Percentiles rank a stretch among this genome's conserved stretches.
These are phyloP conservation scores for Amaranthus palmeri DNA, from an alignment of 148 eudicot genomes.

Conservation along the genomic window DNA sequence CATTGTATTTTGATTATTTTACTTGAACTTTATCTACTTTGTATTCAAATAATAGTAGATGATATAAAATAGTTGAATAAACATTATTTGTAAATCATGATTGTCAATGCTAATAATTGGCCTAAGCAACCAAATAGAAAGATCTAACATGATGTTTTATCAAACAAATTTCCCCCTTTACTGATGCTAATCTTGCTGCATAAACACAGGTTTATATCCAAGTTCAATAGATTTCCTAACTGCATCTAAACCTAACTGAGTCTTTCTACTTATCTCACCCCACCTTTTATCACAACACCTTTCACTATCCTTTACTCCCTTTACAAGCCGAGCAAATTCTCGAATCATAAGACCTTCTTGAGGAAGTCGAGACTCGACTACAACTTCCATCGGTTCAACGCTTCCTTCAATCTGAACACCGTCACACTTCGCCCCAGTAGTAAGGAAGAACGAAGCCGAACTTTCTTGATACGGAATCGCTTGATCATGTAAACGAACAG, in stretches of 20 bases:
- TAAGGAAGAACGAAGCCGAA: constrained; percentile 19
- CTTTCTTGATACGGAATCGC: constrained; percentile 38
- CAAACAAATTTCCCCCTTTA: background rate
- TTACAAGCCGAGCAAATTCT: constrained; percentile 34
- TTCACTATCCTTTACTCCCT: constrained; percentile 21
- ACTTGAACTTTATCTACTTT: too few relatives aligned
- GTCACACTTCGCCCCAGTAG: constrained; percentile 13
- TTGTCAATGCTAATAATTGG: background rate
- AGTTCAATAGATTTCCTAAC: constrained; percentile 35
- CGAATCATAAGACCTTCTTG: constrained; percentile 44
- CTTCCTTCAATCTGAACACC: constrained; percentile 3
- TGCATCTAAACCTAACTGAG: constrained; percentile 39
- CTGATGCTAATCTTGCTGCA: background rate
- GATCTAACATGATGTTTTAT: background rate
- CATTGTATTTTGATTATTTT: too few relatives aligned
- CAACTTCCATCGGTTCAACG: constrained; percentile 15
- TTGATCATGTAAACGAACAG: constrained; percentile 32
- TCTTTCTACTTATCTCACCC: constrained; percentile 39
- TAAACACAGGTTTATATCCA: constrained; percentile 19
- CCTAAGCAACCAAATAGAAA: background rate
- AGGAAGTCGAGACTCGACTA: constrained; percentile 28
- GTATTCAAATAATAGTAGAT: too few relatives aligned
- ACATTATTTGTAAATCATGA: too few relatives aligned
- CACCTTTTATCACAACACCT: constrained; percentile 33
- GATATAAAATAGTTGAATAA: too few relatives aligned